Evolutionary conservation across 2,329 filamentous ascomycete genomes (phyloP).

Genomic region (Colletotrichum lini): DNA sequence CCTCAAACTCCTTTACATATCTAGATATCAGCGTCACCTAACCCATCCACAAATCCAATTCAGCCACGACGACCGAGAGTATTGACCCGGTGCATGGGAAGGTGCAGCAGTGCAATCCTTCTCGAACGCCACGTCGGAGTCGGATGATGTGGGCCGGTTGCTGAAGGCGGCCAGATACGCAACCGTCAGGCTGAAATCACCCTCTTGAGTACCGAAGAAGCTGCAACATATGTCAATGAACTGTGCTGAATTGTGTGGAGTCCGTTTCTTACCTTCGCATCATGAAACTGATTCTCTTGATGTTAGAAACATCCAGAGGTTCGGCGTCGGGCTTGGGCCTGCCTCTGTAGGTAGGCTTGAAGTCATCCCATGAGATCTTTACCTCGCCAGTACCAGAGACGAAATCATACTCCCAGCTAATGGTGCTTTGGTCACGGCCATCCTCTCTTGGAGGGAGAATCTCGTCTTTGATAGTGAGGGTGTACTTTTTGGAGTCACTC

Average conservation of each 20-base stretch:
- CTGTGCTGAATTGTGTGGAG: background rate
- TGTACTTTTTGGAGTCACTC: conserved; percentile 78
- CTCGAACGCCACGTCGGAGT: conserved; percentile 9
- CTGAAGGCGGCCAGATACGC: conserved; percentile 38
- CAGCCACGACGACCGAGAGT: conserved; percentile 21
- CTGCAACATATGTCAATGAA: conserved; percentile 57
- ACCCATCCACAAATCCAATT: conserved; percentile 35
- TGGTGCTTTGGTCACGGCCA: conserved; percentile 78
- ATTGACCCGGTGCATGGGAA: background rate
- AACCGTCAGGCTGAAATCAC: conserved; percentile 73
- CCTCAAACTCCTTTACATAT: background rate
- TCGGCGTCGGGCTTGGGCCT: conserved; percentile 72
- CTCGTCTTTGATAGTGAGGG: conserved; percentile 81
- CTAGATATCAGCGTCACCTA: background rate
- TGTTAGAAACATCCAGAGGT: conserved; percentile 69
- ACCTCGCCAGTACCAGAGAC: conserved; percentile 56
- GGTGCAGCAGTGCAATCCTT: conserved; percentile 8
- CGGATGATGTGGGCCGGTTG: conserved; percentile 19
- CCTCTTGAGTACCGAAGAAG: conserved; percentile 82
- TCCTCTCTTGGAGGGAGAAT: conserved; percentile 70
- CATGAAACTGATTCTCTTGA: conserved; percentile 83
- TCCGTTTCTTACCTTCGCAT: conserved; percentile 77
- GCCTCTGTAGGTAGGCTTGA: conserved; percentile 82
- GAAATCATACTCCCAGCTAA: conserved; percentile 84
- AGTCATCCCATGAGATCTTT: conserved; percentile 73